Conservation (phyloP, 148 eudicot species). For the Rhododendron williamsianum region DNA sequence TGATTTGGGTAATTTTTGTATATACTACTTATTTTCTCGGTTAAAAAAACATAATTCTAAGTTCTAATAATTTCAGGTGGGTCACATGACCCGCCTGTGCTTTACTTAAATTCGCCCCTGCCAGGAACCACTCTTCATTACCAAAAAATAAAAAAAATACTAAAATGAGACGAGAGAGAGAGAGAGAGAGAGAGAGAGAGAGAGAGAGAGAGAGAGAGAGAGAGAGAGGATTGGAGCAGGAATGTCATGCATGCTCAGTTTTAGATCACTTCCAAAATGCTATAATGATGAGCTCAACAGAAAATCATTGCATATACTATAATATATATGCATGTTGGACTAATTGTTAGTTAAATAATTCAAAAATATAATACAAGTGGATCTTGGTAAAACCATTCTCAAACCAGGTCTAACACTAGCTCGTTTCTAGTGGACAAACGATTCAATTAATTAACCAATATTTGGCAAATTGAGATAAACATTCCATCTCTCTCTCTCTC, state of each 20-base stretch:
- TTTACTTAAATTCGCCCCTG: no score
- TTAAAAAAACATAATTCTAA: no score
- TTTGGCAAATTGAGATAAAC: neutral
- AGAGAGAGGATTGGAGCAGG: neutral
- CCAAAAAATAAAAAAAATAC: no score
- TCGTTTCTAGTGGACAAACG: neutral
- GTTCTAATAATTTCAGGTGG: no score
- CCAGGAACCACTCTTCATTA: no score
- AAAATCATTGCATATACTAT: neutral
- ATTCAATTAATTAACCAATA: neutral
- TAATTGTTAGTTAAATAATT: neutral
- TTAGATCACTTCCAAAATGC: neutral
- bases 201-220: neutral
- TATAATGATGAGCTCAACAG: neutral
- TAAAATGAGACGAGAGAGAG: neutral
- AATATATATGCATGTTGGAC: neutral
- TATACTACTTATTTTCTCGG: no score
- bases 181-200: neutral
- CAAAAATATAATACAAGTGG: neutral
- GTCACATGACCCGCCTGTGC: no score
- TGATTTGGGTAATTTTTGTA: no score
- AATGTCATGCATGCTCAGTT: neutral
- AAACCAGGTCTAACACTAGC: neutral
- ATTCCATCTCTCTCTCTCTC: conserved; percentile 1
- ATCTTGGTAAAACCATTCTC: conserved; percentile 2